These are phyloP conservation scores for Tricholoma saponaceum DNA, from an alignment of 768 basidiomycete genomes.

Conservation along the genomic window DNA sequence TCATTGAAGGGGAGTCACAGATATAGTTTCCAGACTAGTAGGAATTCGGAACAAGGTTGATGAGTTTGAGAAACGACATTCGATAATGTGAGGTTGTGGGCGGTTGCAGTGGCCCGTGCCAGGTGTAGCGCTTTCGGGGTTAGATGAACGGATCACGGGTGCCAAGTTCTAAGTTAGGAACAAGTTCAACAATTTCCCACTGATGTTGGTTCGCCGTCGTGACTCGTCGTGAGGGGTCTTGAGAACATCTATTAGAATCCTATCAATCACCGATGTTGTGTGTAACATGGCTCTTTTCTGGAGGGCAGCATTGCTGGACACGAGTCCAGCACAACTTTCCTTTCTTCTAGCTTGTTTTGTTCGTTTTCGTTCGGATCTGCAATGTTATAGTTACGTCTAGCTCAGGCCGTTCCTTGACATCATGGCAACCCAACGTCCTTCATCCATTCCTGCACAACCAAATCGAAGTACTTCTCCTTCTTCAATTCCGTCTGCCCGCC, in stretches of 20 bases:
- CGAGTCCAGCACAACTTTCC: not conserved
- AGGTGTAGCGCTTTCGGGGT: too few relatives aligned
- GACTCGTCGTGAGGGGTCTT: not conserved
- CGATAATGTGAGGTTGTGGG: too few relatives aligned
- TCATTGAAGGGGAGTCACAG: too few relatives aligned
- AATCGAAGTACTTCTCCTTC: constrained; percentile 25
- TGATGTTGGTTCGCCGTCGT: not conserved
- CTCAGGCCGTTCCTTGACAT: not conserved
- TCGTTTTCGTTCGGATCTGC: not conserved
- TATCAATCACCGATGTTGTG: not conserved
- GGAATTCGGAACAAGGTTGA: too few relatives aligned
- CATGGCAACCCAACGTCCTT: constrained; percentile 16
- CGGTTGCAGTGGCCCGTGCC: too few relatives aligned
- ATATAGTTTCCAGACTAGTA: too few relatives aligned
- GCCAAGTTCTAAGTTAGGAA: not conserved
- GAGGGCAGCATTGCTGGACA: not conserved
- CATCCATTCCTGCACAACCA: constrained; percentile 18
- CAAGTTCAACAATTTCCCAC: constrained; percentile 2
- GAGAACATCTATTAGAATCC: too few relatives aligned
- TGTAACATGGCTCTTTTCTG: not conserved
- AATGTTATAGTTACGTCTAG: not conserved
- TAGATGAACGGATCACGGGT: not conserved
- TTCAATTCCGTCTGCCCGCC: constrained; percentile 20
- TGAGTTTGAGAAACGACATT: too few relatives aligned
- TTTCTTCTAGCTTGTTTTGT: not conserved